Percentiles rank a stretch among this genome's conserved stretches.
Conservation (phyloP, 2,329 filamentous ascomycete genomes). For the Camillea tinctor region DNA sequence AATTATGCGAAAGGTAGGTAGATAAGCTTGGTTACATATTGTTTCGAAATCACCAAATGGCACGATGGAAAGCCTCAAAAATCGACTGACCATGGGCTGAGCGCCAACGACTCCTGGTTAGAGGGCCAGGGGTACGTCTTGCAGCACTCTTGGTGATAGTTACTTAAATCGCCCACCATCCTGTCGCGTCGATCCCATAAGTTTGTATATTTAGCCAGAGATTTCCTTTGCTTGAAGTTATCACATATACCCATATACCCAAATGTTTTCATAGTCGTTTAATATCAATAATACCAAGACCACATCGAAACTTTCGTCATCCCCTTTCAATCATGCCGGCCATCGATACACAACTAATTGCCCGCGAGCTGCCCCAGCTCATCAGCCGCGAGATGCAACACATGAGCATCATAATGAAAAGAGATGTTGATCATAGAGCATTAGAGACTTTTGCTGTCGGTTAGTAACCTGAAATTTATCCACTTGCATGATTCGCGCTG, state of each 20-base stretch:
- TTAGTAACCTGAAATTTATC: conserved; percentile 3
- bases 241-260: neutral
- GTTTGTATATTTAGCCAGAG: conserved; percentile 3
- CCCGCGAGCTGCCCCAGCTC: conserved; percentile 20
- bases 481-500: neutral
- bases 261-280: conserved; percentile 3
- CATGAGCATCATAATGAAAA: conserved; percentile 20
- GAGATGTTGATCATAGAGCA: conserved; percentile 21
- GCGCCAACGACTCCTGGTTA: conserved; percentile 14
- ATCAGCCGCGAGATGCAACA: conserved; percentile 16
- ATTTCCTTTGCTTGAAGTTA: conserved; percentile 3
- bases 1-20: neutral
- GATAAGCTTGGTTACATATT: conserved; percentile 3
- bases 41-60: conserved; percentile 19
- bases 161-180: conserved; percentile 10
- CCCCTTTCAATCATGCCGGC: conserved; percentile 14
- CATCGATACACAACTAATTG: conserved; percentile 17
- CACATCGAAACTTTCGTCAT: neutral
- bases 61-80: conserved; percentile 7
- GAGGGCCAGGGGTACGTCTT: conserved; percentile 4
- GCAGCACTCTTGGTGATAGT: neutral
- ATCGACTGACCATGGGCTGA: conserved; percentile 23
- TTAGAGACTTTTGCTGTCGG: conserved; percentile 21
- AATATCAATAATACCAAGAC: neutral
- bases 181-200: conserved; percentile 1